Percentiles rank a stretch among this genome's conserved stretches.
phyloP scores from a whole-genome alignment of 208 protist genomes.

The Leishmania aethiopica region DNA sequence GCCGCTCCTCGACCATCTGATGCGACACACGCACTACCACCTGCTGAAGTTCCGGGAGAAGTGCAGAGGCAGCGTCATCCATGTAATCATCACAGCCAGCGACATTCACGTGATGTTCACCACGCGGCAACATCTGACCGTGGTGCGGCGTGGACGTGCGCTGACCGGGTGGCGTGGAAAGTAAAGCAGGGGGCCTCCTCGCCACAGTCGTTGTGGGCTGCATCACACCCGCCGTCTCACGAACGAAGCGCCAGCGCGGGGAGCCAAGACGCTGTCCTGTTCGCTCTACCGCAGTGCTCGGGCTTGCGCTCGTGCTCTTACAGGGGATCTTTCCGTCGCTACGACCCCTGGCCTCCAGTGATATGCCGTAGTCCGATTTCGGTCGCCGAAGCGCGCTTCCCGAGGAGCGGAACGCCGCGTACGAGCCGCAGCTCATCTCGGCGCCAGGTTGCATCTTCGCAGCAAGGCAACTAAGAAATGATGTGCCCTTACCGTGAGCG shows the following conservation, averaged over 20 bases:
- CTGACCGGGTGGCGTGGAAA: neutral
- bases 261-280: neutral
- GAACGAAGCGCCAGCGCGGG: neutral
- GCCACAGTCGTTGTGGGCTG: neutral
- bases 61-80: slow-evolving; percentile 27
- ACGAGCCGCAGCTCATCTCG: neutral
- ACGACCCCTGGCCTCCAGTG: slow-evolving; percentile 6
- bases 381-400: neutral
- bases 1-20: slow-evolving; percentile 43
- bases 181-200: neutral
- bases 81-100: slow-evolving; percentile 6
- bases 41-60: slow-evolving; percentile 48
- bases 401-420: neutral
- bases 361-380: slow-evolving; percentile 16
- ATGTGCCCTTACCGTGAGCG: neutral
- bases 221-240: neutral
- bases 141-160: neutral
- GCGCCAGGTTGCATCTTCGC: neutral
- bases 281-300: neutral
- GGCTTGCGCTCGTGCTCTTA: neutral
- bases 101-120: neutral
- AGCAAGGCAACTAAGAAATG: neutral
- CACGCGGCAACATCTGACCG: neutral
- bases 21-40: slow-evolving; percentile 48
- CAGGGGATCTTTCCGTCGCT: neutral